phyloP scores from a whole-genome alignment of 2,329 filamentous ascomycete species.

The Botryotinia globosa region DNA sequence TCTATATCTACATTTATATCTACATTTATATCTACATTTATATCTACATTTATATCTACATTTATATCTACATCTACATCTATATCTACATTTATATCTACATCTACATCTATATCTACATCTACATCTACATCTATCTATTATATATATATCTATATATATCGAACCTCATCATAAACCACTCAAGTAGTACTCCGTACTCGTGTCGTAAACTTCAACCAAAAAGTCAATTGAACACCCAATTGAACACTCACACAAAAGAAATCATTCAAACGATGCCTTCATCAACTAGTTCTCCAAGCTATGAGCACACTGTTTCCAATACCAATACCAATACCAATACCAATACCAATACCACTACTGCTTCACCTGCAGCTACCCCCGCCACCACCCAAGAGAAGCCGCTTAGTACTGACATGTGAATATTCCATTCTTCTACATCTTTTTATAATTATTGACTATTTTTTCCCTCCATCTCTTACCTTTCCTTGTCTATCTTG shows the following conservation, averaged over 20 bases:
- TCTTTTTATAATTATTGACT: neutral
- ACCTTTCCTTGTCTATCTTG: constrained; percentile 15
- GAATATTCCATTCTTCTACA: constrained; percentile 20
- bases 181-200: neutral
- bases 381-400: constrained; percentile 33
- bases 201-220: neutral
- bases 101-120: neutral
- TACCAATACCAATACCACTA: neutral
- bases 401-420: constrained; percentile 41
- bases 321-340: neutral
- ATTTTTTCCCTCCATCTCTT: neutral
- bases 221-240: neutral
- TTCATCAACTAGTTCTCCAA: neutral
- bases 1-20: neutral
- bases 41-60: neutral
- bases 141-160: no score
- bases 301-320: neutral
- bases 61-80: neutral
- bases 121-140: neutral
- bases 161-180: neutral
- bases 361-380: neutral
- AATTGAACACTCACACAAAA: neutral
- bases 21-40: neutral
- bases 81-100: no score
- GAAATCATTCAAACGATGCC: neutral